These are phyloP conservation scores for Cercospora sojina DNA, from an alignment of 2,329 filamentous ascomycete genomes.

Conservation along the genomic window DNA sequence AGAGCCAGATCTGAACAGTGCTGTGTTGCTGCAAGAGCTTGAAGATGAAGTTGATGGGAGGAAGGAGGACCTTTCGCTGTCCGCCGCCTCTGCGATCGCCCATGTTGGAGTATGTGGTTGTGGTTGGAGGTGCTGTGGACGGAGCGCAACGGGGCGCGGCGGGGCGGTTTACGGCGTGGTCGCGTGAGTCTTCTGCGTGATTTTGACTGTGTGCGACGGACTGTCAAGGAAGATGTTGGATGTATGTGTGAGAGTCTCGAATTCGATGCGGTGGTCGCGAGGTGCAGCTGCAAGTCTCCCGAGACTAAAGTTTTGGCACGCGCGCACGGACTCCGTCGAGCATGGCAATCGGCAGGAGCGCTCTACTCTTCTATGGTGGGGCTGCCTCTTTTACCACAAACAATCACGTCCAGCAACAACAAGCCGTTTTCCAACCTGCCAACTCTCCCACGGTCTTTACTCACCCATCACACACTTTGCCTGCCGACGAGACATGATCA, in stretches of 20 bases:
- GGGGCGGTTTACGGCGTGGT: not conserved
- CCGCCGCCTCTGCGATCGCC: constrained; percentile 55
- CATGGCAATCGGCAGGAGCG: constrained; percentile 56
- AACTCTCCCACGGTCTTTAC: not conserved
- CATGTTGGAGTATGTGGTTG: constrained; percentile 42
- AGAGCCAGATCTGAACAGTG: constrained; percentile 92
- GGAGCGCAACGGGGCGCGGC: constrained; percentile 1
- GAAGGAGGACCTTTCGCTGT: constrained; percentile 64
- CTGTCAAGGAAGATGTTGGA: not conserved
- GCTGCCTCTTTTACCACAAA: constrained; percentile 2
- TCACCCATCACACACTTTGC: not conserved
- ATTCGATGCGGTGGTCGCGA: not conserved
- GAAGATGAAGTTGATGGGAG: constrained; percentile 87
- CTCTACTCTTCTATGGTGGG: not conserved
- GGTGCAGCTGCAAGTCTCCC: constrained; percentile 3
- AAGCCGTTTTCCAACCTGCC: not conserved
- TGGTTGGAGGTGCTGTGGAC: not conserved
- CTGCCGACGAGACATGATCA: constrained; percentile 3
- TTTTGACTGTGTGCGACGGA: not conserved
- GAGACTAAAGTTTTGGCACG: not conserved
- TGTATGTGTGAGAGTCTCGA: not conserved
- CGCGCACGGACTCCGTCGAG: not conserved
- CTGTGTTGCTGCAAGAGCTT: constrained; percentile 83
- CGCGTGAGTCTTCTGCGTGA: not conserved
- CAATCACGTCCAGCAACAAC: not conserved